Evolutionary conservation across 2,329 filamentous ascomycete genomes (phyloP), one percentile per base, ranked within the genome.

Genomic region (Allantophomopsis cytisporea): DNA sequence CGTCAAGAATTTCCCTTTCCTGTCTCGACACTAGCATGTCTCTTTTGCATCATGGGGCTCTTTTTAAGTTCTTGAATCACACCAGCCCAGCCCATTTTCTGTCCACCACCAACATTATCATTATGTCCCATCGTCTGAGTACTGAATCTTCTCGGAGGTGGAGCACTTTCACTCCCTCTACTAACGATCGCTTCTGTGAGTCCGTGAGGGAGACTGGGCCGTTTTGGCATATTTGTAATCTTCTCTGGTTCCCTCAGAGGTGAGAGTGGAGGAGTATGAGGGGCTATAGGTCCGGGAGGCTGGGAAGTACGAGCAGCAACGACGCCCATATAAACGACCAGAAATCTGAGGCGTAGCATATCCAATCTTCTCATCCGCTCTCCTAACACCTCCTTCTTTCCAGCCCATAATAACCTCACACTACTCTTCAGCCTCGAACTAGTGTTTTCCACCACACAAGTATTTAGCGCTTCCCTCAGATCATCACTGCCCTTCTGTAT

Each of bases 291-390:
- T 15, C 36, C 35, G 16, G n/a, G 13, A n/a, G 16, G 21, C 20
- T 31, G 31, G 18, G 37, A 47, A 13, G 54, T 54, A 35, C 54
- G 55, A 10, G 60, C 55, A 11, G 67, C 61, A 39, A 79, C 63
- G 43, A 76, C 66, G 45, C 73, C 70, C 70, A 80, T 71, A 54
- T 76, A 77, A 31, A 76, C 64, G 30, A 78, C 72, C 23, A 80
- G 58, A 51, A 80, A 79, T 44, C 75, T 68, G 71, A 76, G 77
- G 52, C 75, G 66, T 52, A 80, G 54, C 49, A 78, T 56, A 48
- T 80, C 76, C 32, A 80, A 59, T 36, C 73, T 63, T 40, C 70
- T 65, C 39, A 79, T 60, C 38, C 70, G 66, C 46, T 75, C 71
- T 53, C 76, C 70, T 37, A 80, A 58, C 38, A 63, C 61, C 38